Evolutionary conservation across 768 basidiomycete species (phyloP).

Genomic region (Podaxis sp.): DNA sequence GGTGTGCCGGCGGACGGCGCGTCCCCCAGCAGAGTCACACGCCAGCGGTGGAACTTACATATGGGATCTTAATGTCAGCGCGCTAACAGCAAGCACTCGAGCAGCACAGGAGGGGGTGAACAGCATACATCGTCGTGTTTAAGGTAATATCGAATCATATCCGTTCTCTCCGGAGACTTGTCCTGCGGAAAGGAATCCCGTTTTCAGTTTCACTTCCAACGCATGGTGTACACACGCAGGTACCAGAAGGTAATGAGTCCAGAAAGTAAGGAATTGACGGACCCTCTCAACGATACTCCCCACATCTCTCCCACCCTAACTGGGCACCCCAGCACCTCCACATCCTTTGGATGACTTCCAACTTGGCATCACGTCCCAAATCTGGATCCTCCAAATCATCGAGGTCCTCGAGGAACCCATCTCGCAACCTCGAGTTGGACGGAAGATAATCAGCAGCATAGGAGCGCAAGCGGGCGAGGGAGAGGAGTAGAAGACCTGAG

Average conservation of each 20-base stretch:
- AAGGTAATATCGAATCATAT: neutral
- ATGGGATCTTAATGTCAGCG: too few species aligned
- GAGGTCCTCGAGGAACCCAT: conserved; percentile 85
- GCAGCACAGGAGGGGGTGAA: neutral
- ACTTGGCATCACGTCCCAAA: conserved; percentile 67
- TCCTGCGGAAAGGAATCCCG: neutral
- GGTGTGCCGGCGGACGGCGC: neutral
- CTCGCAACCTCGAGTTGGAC: conserved; percentile 55
- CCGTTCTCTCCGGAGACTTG: neutral
- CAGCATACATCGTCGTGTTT: neutral
- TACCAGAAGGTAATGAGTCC: neutral
- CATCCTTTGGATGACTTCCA: conserved; percentile 79
- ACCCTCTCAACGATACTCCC: neutral
- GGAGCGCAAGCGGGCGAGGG: conserved; percentile 60
- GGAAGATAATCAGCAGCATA: conserved; percentile 63
- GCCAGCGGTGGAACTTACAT: neutral
- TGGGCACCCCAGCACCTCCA: conserved; percentile 81
- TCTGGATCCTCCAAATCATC: conserved; percentile 75
- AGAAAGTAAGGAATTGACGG: neutral
- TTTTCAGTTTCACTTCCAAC: neutral
- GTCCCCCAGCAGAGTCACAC: neutral
- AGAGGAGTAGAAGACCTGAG: conserved; percentile 71
- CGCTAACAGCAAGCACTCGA: too few species aligned
- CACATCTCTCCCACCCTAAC: conserved; percentile 55
- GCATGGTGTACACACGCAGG: neutral